phyloP scores from a whole-genome alignment of 1,139 yeast species.

The Lipomyces yarrowii region DNA sequence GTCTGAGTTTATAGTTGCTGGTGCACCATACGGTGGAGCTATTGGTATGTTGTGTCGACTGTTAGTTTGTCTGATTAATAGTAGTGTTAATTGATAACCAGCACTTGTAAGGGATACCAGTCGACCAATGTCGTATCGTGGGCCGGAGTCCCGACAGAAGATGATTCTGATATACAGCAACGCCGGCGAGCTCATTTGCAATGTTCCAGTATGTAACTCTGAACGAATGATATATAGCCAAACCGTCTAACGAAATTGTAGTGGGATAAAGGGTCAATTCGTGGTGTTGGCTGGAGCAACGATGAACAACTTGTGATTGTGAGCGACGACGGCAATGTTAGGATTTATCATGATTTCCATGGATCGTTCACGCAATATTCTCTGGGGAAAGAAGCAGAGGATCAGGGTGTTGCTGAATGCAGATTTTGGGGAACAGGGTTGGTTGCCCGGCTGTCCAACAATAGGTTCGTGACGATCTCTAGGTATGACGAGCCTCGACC shows the following conservation, averaged over 20 bases:
- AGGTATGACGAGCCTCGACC: conserved; percentile 41
- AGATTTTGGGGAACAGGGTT: conserved; percentile 46
- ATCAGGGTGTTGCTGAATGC: conserved; percentile 45
- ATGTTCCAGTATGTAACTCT: conserved; percentile 50
- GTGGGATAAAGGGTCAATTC: conserved; percentile 57
- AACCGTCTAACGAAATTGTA: conserved; percentile 16
- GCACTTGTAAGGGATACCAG: conserved; percentile 34
- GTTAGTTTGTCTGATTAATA: conserved; percentile 3
- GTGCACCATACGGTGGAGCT: conserved; percentile 52
- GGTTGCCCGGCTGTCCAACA: conserved; percentile 43
- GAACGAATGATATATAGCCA: neutral
- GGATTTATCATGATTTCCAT: conserved; percentile 69
- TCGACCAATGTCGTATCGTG: conserved; percentile 31
- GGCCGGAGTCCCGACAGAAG: conserved; percentile 24
- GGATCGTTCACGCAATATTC: conserved; percentile 63
- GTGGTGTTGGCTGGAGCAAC: conserved; percentile 58
- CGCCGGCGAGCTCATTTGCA: conserved; percentile 54
- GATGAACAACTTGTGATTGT: conserved; percentile 66
- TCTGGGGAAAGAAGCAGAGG: conserved; percentile 45
- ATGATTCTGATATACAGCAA: conserved; percentile 55
- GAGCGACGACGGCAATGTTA: conserved; percentile 58
- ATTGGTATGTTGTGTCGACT: conserved; percentile 44
- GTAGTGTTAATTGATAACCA: conserved; percentile 7
- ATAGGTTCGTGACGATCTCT: conserved; percentile 44
- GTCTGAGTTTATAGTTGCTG: conserved; percentile 43